Percentiles rank a stretch among this genome's conserved stretches.
These are phyloP conservation scores for Saturnispora zaruensis DNA, from an alignment of 805 yeast species.

Conservation along the genomic window DNA sequence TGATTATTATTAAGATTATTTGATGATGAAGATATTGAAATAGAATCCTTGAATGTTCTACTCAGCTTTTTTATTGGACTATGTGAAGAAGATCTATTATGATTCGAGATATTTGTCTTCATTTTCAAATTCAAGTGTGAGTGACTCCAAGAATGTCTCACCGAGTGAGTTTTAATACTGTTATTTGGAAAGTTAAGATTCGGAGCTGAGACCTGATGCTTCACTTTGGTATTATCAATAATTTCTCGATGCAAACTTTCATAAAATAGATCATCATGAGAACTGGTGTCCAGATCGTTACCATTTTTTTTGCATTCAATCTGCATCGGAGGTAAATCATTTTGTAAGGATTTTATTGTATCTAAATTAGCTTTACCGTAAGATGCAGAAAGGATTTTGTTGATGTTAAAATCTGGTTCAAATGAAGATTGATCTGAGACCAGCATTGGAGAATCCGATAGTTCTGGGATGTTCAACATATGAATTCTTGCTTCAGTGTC, in stretches of 20 bases:
- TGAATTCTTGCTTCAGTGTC: background rate
- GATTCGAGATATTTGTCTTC: background rate
- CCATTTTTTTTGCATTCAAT: background rate
- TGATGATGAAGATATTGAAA: background rate
- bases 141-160: conserved; percentile 3
- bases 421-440: background rate
- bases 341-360: background rate
- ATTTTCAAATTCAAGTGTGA: background rate
- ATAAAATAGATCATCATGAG: background rate
- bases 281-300: background rate
- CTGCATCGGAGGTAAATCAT: background rate
- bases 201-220: conserved; percentile 6
- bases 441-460: conserved; percentile 4
- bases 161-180: background rate
- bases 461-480: conserved; percentile 6
- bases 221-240: background rate
- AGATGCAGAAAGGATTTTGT: background rate
- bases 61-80: conserved; percentile 7
- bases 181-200: conserved; percentile 2
- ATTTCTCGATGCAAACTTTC: conserved; percentile 5
- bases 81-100: conserved; percentile 1
- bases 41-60: background rate
- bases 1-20: background rate
- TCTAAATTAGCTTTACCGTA: background rate
- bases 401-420: background rate